Conservation (phyloP, 208 protist species). For the Crithidia mellificae region DNA sequence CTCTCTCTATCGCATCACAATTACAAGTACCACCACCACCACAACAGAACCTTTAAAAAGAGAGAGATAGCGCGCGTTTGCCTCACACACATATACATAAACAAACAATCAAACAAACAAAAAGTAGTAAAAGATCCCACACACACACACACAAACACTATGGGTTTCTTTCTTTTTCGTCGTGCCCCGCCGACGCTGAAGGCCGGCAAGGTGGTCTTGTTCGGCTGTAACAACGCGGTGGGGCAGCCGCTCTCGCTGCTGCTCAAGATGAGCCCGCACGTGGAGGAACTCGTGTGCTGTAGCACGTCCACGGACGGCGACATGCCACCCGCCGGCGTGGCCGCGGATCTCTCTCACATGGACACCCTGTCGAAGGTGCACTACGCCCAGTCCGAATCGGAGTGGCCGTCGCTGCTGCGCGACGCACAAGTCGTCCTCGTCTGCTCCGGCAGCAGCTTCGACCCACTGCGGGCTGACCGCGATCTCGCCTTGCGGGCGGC, state of each 20-base stretch:
- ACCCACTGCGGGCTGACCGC: slow-evolving; percentile 88
- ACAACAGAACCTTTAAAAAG: too few relatives aligned
- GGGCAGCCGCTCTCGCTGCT: slow-evolving; percentile 94
- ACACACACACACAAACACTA: too few relatives aligned
- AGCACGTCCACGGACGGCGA: slow-evolving; percentile 40
- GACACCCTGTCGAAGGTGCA: slow-evolving; percentile 53
- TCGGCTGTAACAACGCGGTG: slow-evolving; percentile 91
- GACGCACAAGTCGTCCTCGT: slow-evolving; percentile 89
- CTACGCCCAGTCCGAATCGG: slow-evolving; percentile 35
- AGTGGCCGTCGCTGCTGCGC: slow-evolving; percentile 67
- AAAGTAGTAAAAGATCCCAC: slow-evolving; percentile 1
- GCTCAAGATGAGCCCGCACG: slow-evolving; percentile 84
- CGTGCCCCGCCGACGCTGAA: slow-evolving; percentile 13
- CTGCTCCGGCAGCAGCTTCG: slow-evolving; percentile 85
- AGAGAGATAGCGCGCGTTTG: too few relatives aligned
- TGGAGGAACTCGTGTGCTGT: slow-evolving; percentile 78
- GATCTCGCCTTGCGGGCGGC: slow-evolving; percentile 87
- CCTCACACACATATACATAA: too few relatives aligned
- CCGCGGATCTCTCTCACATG: slow-evolving; percentile 81
- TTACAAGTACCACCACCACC: too few relatives aligned
- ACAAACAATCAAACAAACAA: background rate
- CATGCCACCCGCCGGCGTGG: slow-evolving; percentile 52
- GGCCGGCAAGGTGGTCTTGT: slow-evolving; percentile 83
- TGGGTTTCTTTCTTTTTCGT: slow-evolving; percentile 42
- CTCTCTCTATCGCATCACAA: too few relatives aligned